Evolutionary conservation across 1,139 yeast species (phyloP).

Genomic region (Suhomyces maxii): DNA sequence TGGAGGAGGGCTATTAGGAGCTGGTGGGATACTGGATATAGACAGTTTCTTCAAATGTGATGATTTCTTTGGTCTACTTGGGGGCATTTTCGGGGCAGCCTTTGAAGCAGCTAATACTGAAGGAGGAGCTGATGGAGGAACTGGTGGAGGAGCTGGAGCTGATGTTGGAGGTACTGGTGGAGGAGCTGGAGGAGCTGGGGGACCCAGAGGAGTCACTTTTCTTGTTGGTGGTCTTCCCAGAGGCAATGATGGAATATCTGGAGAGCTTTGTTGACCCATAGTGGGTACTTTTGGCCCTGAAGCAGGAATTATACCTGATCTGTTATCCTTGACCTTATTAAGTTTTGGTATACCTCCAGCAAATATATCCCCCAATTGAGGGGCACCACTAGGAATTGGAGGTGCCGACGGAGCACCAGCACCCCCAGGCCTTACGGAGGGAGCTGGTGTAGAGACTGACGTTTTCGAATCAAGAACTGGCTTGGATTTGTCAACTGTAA

Average conservation of each 20-base stretch:
- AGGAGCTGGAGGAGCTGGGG: constrained; percentile 9
- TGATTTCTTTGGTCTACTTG: constrained; percentile 32
- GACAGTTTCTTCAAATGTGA: constrained; percentile 26
- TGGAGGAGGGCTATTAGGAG: constrained; percentile 24
- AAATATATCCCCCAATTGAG: constrained; percentile 75
- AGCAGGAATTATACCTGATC: constrained; percentile 44
- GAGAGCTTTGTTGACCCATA: neutral
- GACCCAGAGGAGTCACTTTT: constrained; percentile 18
- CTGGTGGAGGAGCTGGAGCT: constrained; percentile 14
- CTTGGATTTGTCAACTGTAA: constrained; percentile 46
- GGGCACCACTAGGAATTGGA: constrained; percentile 33
- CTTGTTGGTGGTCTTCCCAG: constrained; percentile 13
- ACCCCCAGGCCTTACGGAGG: constrained; percentile 12
- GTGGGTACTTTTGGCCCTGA: constrained; percentile 39
- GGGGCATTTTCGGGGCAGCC: constrained; percentile 26
- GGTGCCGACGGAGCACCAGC: constrained; percentile 16
- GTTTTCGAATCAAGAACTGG: constrained; percentile 41
- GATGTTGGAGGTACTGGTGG: constrained; percentile 16
- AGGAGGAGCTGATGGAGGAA: constrained; percentile 13
- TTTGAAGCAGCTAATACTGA: constrained; percentile 18
- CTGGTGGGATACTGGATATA: constrained; percentile 12
- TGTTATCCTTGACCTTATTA: constrained; percentile 50
- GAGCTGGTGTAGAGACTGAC: constrained; percentile 18
- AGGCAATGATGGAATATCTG: constrained; percentile 5
- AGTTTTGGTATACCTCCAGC: constrained; percentile 88